These are phyloP conservation scores for Dendrothele bispora DNA, from an alignment of 768 basidiomycete species.

Conservation along the genomic window DNA sequence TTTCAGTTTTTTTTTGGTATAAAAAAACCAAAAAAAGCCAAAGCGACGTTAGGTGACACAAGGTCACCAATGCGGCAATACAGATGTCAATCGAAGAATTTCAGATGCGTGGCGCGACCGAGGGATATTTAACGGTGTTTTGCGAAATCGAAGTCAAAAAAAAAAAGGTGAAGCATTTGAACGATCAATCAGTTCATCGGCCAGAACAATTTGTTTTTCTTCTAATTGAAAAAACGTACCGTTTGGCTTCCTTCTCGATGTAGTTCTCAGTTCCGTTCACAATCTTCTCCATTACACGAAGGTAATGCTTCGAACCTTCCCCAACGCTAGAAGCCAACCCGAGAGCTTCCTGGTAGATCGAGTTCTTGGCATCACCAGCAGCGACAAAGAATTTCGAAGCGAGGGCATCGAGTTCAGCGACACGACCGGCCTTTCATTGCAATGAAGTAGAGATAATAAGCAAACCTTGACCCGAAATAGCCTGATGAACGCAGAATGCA, in stretches of 20 bases:
- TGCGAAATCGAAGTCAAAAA: too few relatives aligned
- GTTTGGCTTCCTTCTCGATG: conserved; percentile 80
- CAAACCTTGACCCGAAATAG: conserved; percentile 1
- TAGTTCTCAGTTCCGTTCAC: conserved; percentile 69
- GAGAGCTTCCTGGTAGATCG: conserved; percentile 67
- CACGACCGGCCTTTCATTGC: conserved; percentile 70
- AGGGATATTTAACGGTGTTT: not conserved
- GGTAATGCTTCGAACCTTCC: conserved; percentile 69
- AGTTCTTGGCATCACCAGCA: conserved; percentile 50
- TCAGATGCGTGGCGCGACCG: too few relatives aligned
- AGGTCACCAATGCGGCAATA: too few relatives aligned
- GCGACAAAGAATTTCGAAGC: conserved; percentile 76
- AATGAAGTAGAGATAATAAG: not conserved
- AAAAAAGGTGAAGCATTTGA: not conserved
- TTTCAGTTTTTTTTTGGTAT: conserved; percentile 10
- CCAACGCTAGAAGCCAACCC: conserved; percentile 51
- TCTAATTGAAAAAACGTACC: conserved; percentile 53
- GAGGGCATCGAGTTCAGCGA: conserved; percentile 72
- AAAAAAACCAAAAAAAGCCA: conserved; percentile 9
- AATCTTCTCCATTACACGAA: conserved; percentile 90
- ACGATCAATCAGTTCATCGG: not conserved
- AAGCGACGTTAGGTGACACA: conserved; percentile 11
- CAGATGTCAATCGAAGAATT: not conserved
- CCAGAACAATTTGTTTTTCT: not conserved
- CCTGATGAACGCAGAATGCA: not conserved